Base-by-base conservation (phyloP, 305 asterid species). In the Stenogyne calaminthoides region DNA sequence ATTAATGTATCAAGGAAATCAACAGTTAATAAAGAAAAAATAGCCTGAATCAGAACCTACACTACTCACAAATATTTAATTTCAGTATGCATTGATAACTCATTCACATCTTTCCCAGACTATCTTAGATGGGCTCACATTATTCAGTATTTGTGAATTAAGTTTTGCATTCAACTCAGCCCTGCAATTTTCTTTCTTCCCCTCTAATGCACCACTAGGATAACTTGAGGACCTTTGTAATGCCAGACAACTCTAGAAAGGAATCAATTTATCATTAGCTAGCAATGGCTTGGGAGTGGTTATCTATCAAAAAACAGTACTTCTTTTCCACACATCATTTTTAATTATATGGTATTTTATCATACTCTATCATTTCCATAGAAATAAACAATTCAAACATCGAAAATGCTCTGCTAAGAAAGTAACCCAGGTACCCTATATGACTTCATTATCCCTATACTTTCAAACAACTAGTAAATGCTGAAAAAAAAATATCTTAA, bases 401-500 rank as follows among this genome's bases (percentile, higher is more conserved):
- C 11, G 11, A 39, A 52, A 71, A 27, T 27, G 6, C 63, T 59
- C 40, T 12, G 27, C 60, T 19, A 14, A 57, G 15, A 55, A 36
- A 14, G 11, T 39, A 68, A 4, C 49, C 54, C 20, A 16, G 37
- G 14, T 19, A 39, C 22, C 54, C 42, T 54, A 55, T 20, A 37
- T 54, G 55, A 69, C 37, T 19, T 18, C 34, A 34, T 36, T 20
- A 3, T n/a, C 40, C 52, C 67, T 9, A 8, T 44, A 42, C 59
- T 25, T n/a, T 11, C 75, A 70, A 14, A 39, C 32, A 16, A 11
- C 67, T 29, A n/a, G n/a, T n/a, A 57, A 71, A 56, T 54, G 71
- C 70, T 55, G 60, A 49, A 65, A 15, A 77, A 71, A 15, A 49
- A 77, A 39, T 12, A 70, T 52, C 61, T 42, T 22, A 16, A 40